Evolutionary conservation across 129 eudicot genomes (phyloP).

Genomic region (Scalesia atractyloides): DNA sequence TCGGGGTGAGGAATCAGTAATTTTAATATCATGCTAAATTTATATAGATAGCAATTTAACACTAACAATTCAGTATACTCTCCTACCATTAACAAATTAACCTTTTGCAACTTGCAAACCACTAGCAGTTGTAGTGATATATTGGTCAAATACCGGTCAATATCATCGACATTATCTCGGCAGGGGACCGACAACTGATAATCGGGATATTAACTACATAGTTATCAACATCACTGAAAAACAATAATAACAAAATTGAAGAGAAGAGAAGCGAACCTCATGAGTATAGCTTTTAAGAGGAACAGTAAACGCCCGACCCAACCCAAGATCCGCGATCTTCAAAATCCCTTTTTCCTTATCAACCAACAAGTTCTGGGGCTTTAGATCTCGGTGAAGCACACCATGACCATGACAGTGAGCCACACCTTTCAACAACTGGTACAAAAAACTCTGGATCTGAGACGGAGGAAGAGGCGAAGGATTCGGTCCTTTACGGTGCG

Average conservation of each 20-base stretch:
- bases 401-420: conserved; percentile 96
- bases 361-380: conserved; percentile 88
- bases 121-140: no score
- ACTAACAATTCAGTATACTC: no score
- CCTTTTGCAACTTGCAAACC: no score
- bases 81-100: no score
- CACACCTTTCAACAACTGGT: conserved; percentile 88
- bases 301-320: conserved; percentile 83
- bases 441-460: conserved; percentile 71
- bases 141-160: no score
- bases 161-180: no score
- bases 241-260: background rate
- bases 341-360: conserved; percentile 84
- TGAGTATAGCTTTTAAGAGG: conserved; percentile 95
- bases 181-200: no score
- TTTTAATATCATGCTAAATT: no score
- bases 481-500: conserved; percentile 80
- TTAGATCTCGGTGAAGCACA: conserved; percentile 91
- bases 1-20: no score
- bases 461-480: conserved; percentile 72
- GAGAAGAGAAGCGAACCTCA: no score
- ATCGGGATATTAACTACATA: no score
- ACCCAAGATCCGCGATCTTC: conserved; percentile 94
- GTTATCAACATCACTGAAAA: background rate
- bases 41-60: no score